Base-by-base conservation (phyloP, 345 rosid genomes). In the Erysimum cheiranthoides region DNA sequence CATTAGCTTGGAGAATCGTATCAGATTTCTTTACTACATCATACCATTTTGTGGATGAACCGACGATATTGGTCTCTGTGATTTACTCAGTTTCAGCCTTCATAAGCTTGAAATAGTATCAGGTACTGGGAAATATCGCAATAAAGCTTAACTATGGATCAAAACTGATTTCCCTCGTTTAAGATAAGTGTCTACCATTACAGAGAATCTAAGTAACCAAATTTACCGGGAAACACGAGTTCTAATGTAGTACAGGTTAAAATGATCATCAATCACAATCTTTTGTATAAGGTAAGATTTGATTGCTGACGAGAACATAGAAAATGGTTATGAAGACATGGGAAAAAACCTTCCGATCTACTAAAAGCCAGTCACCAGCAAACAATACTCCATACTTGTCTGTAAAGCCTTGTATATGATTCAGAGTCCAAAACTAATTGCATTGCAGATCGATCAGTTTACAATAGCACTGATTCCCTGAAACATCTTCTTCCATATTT, bases 351-450 rank as follows among this genome's bases (percentile, higher is more conserved):
- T 17, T 45, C 39, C 0, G 6, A 58, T 67, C 39, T 66, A 65
- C 65, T 4, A 30, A 46, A 66, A 47, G 49, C 73, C 47, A 46
- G 42, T 46, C 51, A 74, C 67, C 42, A 45, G 25, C 71, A 66
- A 46, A 56, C n/a, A 25, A 30, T 46, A 35, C 43, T 49, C 30
- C 35, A 59, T 13, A 18, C 60, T 46, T 38, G 8, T 47, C 58
- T 64, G 65, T 56, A 73, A 45, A 52, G 40, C 11, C 50, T 56
- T 58, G 50, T 57, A 36, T 46, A n/a, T 66, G 50, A 9, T 73
- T 35, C 5, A 36, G 16, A 49, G 13, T 49, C 3, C 18, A 11
- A 32, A 21, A 12, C 6, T 46, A 5, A n/a, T 43, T 30, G 27
- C 12, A 53, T 10, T 54, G 57, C 39, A 66, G 66, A 66, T 74